Conservation (phyloP, 805 yeast genomes). For the Yueomyces sinensis region DNA sequence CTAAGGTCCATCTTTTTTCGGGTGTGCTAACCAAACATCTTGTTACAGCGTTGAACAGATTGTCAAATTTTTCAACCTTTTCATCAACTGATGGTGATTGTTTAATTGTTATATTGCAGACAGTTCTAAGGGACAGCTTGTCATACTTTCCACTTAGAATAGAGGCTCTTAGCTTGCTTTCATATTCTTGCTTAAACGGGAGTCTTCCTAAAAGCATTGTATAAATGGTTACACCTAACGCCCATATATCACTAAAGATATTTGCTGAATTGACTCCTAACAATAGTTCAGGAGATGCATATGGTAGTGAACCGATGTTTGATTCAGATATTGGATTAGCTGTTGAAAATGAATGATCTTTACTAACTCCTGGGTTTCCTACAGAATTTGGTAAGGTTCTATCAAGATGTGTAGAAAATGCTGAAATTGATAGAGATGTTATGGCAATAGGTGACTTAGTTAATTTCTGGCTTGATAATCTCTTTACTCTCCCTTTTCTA, state of each 20-base stretch:
- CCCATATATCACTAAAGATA: slow-evolving; percentile 79
- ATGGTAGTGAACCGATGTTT: slow-evolving; percentile 82
- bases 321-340: slow-evolving; percentile 34
- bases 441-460: neutral
- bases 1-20: slow-evolving; percentile 38
- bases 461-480: neutral
- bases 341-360: neutral
- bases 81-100: slow-evolving; percentile 16
- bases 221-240: slow-evolving; percentile 67
- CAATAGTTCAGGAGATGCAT: slow-evolving; percentile 80
- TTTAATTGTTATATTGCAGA: slow-evolving; percentile 20
- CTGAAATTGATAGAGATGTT: neutral
- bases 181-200: slow-evolving; percentile 77
- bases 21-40: slow-evolving; percentile 44
- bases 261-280: slow-evolving; percentile 19
- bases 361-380: neutral
- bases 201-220: slow-evolving; percentile 61
- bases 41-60: slow-evolving; percentile 26
- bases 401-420: no score
- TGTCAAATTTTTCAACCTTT: slow-evolving; percentile 3
- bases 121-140: slow-evolving; percentile 29
- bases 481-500: neutral
- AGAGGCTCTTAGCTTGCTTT: slow-evolving; percentile 62
- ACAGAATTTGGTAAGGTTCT: neutral
- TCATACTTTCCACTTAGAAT: slow-evolving; percentile 58